Evolutionary conservation across 1,284 basidiomycete species (phyloP).

Genomic region (Inonotus obliquus): DNA sequence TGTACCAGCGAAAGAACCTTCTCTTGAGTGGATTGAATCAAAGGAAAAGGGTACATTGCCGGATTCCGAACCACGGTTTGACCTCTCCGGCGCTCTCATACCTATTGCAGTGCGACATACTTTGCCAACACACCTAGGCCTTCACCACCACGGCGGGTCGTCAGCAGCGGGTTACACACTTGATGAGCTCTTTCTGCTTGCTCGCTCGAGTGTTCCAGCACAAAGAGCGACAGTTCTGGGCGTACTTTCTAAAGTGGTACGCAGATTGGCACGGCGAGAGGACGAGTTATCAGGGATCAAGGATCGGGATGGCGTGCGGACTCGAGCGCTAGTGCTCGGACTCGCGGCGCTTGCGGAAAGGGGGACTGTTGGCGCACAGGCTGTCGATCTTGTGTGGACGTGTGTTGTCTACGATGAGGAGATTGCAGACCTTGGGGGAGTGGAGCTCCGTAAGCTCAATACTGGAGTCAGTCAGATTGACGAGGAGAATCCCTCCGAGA

Average conservation of each 20-base stretch:
- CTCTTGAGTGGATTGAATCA: slow-evolving; percentile 71
- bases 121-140: slow-evolving; percentile 77
- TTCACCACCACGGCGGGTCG: slow-evolving; percentile 84
- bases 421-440: slow-evolving; percentile 36
- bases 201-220: slow-evolving; percentile 77
- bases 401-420: slow-evolving; percentile 48
- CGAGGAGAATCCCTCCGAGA: slow-evolving; percentile 3
- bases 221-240: slow-evolving; percentile 83
- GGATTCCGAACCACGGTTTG: slow-evolving; percentile 49
- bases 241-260: slow-evolving; percentile 60
- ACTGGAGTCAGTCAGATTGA: slow-evolving; percentile 14
- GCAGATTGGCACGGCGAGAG: slow-evolving; percentile 33
- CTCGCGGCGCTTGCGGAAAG: slow-evolving; percentile 59
- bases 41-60: slow-evolving; percentile 21
- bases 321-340: slow-evolving; percentile 60
- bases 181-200: slow-evolving; percentile 80
- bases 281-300: slow-evolving; percentile 36
- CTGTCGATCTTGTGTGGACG: slow-evolving; percentile 68
- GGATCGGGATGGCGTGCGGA: slow-evolving; percentile 43
- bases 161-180: slow-evolving; percentile 79
- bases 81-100: slow-evolving; percentile 68
- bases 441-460: slow-evolving; percentile 41
- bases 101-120: slow-evolving; percentile 42
- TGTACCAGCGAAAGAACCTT: slow-evolving; percentile 61
- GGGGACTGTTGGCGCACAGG: slow-evolving; percentile 62